Base-by-base conservation (phyloP, 2,329 filamentous ascomycete species). In the Botrytis paeoniae region DNA sequence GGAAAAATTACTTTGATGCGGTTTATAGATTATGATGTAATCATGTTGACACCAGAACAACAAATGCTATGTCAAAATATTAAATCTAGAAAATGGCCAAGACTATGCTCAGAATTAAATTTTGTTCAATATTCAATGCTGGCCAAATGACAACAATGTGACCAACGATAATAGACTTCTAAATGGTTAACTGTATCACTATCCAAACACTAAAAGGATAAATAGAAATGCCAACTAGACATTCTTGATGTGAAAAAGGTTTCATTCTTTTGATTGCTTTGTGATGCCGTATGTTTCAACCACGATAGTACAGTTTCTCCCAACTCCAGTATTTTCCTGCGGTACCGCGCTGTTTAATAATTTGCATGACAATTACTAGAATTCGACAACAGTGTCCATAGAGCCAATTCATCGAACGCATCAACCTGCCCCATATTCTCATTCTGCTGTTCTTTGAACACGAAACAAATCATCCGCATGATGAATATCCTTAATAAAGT, bases 301-400 rank as follows among this genome's bases (percentile, higher is more conserved):
- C 16, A 25, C 57, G 32, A 41, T 32, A 32, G n/a, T 68, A 57
- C 65, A 68, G 32, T 41, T 57, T 57, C 35, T 68, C 65, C 65
- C n/a, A 68, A 68, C 65, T 68, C 65, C 65, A 41, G 25, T 41
- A 22, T 57, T 57, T 57, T 32, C 48, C 65, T 12, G 48, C 18
- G 65, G 4, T 51, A 22, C 48, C 39, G 29, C n/a, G 48, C 48
- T 41, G 37, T 57, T 68, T 3, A 41, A 68, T n/a, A 41, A 41
- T 57, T n/a, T 43, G 65, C 37, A 29, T 41, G 51, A n/a, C 37
- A 32, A 68, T 68, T 35, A 41, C 29, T 57, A 57, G 43, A 22
- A 35, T 29, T 57, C 63, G 65, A 57, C 35, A 39, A 54, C 12
- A 29, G 25, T 57, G 5, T 51, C 18, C 35, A 57, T 18, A 32